Percentiles rank a stretch among this genome's conserved stretches.
Conservation (phyloP, 2,329 filamentous ascomycete species). For the Calonectria honghensis region DNA sequence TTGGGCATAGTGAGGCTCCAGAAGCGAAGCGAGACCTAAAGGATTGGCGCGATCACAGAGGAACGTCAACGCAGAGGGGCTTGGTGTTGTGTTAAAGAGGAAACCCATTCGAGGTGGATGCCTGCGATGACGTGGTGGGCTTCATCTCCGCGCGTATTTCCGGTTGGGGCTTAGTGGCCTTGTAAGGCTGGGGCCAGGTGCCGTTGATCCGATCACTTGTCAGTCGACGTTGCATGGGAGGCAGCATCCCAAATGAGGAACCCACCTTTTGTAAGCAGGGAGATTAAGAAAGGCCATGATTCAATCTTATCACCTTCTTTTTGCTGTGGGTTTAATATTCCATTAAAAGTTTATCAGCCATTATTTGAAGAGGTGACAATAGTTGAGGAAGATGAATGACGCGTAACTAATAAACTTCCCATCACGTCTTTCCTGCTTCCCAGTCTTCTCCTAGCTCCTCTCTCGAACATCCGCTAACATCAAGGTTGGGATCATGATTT, state of each 20-base stretch:
- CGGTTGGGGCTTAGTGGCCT: conserved; percentile 46
- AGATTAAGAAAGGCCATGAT: not conserved
- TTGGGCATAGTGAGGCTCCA: conserved; percentile 60
- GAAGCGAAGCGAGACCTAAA: not conserved
- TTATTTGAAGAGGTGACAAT: not conserved
- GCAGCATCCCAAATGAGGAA: not conserved
- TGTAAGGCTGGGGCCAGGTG: conserved; percentile 43
- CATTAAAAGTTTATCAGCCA: not conserved
- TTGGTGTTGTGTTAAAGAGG: conserved; percentile 50
- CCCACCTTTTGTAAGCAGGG: not conserved
- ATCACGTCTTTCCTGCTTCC: not conserved
- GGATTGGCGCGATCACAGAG: conserved; percentile 8
- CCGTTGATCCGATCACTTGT: conserved; percentile 34
- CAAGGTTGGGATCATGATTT: not conserved
- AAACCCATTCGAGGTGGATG: conserved; percentile 53
- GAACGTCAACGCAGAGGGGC: conserved; percentile 17
- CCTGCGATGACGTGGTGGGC: conserved; percentile 37
- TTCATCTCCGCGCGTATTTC: conserved; percentile 5
- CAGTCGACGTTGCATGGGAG: not conserved
- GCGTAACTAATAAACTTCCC: not conserved
- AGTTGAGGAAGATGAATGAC: not conserved
- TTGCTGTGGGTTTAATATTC: not conserved
- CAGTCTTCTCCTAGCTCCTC: not conserved
- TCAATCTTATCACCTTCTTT: not conserved
- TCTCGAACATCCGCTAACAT: not conserved